These are phyloP conservation scores for Calonectria naviculata DNA, from an alignment of 2,329 filamentous ascomycete genomes.

Conservation along the genomic window DNA sequence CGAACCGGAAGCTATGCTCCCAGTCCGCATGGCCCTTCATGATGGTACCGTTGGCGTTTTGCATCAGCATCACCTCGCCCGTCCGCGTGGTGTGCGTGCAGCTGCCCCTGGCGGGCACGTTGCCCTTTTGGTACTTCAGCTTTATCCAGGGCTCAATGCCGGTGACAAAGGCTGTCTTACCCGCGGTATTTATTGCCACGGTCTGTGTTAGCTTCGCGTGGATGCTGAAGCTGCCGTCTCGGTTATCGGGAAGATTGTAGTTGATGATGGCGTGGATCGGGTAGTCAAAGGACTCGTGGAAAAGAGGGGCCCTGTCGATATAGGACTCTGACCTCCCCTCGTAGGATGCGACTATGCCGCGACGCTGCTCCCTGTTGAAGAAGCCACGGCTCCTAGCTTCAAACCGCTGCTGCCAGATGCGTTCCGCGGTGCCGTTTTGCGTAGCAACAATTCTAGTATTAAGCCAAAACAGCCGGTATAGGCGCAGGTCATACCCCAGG, in stretches of 20 bases:
- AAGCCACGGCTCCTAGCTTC: neutral
- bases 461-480: neutral
- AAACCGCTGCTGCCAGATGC: neutral
- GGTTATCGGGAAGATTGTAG: neutral
- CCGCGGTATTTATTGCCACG: neutral
- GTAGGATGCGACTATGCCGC: neutral
- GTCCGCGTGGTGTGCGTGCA: neutral
- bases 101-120: neutral
- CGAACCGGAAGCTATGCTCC: neutral
- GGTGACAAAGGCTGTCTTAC: neutral
- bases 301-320: neutral
- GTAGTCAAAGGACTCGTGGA: constrained; percentile 1
- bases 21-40: neutral
- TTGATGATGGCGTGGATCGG: neutral
- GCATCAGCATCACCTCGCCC: neutral
- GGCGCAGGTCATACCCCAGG: neutral
- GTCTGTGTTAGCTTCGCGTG: neutral
- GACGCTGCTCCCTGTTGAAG: neutral
- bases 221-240: neutral
- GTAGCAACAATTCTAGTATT: neutral
- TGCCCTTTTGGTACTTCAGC: neutral
- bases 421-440: neutral
- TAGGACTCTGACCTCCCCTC: neutral
- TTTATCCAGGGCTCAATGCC: neutral
- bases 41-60: neutral